Conservation (phyloP, 1,284 basidiomycete genomes). For the Trichosporon faecale region DNA sequence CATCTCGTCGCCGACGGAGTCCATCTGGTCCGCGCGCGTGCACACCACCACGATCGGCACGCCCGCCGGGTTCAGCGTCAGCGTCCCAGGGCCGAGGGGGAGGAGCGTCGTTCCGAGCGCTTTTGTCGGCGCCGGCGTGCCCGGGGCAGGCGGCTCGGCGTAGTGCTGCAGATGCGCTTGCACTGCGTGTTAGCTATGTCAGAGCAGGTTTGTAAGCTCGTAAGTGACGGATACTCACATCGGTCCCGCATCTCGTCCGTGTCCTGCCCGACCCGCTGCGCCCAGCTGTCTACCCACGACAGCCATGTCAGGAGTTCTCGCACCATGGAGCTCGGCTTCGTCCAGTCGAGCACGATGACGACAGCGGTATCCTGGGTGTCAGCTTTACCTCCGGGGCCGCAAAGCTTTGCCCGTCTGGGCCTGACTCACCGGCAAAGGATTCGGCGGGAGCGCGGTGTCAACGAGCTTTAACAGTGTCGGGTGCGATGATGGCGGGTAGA, state of each 20-base stretch:
- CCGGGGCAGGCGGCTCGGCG: conserved; percentile 64
- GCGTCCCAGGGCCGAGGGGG: conserved; percentile 70
- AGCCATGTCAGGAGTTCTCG: conserved; percentile 81
- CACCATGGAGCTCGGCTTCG: conserved; percentile 79
- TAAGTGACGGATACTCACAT: conserved; percentile 57
- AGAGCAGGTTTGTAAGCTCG: too few relatives aligned
- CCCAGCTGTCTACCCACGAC: conserved; percentile 76
- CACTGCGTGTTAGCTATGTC: conserved; percentile 56
- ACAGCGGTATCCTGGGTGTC: conserved; percentile 67
- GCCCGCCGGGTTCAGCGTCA: conserved; percentile 77
- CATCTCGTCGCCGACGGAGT: conserved; percentile 64
- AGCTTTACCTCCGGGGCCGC: neutral
- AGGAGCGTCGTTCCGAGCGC: conserved; percentile 54
- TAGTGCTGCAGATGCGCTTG: conserved; percentile 86
- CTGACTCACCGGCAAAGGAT: conserved; percentile 35
- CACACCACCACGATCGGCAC: conserved; percentile 86
- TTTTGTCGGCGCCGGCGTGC: neutral
- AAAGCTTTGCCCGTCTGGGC: too few relatives aligned
- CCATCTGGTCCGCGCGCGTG: conserved; percentile 85
- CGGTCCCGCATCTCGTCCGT: conserved; percentile 77
- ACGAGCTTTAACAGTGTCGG: conserved; percentile 71
- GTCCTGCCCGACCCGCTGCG: conserved; percentile 32
- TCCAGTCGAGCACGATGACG: conserved; percentile 92
- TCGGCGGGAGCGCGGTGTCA: conserved; percentile 74
- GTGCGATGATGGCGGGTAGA: conserved; percentile 78